Percentiles rank a stretch among this genome's conserved stretches.
Conservation (phyloP, 2,329 filamentous ascomycete genomes). For the Nannizzia gypsea region DNA sequence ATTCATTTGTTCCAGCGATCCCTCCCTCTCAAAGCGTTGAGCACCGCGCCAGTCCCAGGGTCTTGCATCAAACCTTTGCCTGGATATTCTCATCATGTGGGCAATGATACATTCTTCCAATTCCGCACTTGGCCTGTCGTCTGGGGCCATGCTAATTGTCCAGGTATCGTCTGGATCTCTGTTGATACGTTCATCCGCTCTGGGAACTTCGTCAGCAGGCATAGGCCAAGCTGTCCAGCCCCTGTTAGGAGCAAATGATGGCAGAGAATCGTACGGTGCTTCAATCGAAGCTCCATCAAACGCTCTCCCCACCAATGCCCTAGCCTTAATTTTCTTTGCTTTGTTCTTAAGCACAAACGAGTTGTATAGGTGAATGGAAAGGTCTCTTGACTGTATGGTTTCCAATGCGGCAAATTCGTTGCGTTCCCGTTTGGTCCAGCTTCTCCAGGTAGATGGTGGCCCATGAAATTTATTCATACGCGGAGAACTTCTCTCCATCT, state of each 20-base stretch:
- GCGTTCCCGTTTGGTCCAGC: slow-evolving; percentile 82
- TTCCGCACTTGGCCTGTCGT: slow-evolving; percentile 44
- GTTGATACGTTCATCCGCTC: slow-evolving; percentile 40
- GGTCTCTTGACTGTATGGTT: slow-evolving; percentile 51
- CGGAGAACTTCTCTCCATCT: neutral
- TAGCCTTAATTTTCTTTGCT: slow-evolving; percentile 12
- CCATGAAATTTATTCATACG: slow-evolving; percentile 58
- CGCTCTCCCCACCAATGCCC: neutral
- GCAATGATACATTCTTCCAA: slow-evolving; percentile 62
- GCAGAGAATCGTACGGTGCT: slow-evolving; percentile 8
- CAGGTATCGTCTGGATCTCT: slow-evolving; percentile 41
- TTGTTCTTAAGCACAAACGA: slow-evolving; percentile 55
- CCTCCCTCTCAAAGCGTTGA: slow-evolving; percentile 6
- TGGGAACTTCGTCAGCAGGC: slow-evolving; percentile 49
- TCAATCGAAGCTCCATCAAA: slow-evolving; percentile 5
- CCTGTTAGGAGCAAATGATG: slow-evolving; percentile 38
- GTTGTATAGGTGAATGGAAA: slow-evolving; percentile 70
- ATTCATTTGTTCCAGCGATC: slow-evolving; percentile 5
- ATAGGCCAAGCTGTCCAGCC: slow-evolving; percentile 82
- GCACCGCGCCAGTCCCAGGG: slow-evolving; percentile 21
- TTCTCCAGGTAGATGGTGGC: slow-evolving; percentile 56
- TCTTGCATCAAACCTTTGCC: slow-evolving; percentile 46
- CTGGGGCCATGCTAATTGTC: slow-evolving; percentile 38
- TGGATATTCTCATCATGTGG: slow-evolving; percentile 53
- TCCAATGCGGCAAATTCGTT: slow-evolving; percentile 53